Evolutionary conservation across 176 grass and related monocot genomes (phyloP).

Genomic region (Bromus sterilis): DNA sequence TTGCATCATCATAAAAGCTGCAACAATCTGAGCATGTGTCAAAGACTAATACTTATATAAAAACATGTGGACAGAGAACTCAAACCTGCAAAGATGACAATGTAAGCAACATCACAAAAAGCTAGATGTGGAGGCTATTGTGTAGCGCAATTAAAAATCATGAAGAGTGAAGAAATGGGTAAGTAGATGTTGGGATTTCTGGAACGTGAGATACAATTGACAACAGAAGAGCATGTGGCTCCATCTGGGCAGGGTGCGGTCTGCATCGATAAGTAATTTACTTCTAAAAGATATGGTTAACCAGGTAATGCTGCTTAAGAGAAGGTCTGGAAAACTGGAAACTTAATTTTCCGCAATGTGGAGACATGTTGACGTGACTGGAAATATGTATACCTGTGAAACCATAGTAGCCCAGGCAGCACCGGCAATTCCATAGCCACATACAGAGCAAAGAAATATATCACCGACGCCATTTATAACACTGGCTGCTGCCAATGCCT

Average conservation of each 20-base stretch:
- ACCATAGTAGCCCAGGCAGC: conserved; percentile 99
- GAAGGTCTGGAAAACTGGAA: not conserved
- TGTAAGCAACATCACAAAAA: conserved; percentile 14
- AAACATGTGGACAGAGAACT: not conserved
- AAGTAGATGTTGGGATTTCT: not conserved
- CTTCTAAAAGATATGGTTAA: not conserved
- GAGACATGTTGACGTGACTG: not conserved
- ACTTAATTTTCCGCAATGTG: not conserved
- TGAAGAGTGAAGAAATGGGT: not conserved
- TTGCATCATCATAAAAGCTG: conserved; percentile 90
- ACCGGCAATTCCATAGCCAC: conserved; percentile 85
- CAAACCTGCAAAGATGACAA: not conserved
- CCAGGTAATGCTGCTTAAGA: not conserved
- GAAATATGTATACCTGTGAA: conserved; percentile 63
- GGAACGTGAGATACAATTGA: not conserved
- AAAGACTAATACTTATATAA: conserved; percentile 9
- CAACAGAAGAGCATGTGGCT: not conserved
- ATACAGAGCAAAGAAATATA: conserved; percentile 80
- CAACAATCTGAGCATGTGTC: conserved; percentile 59
- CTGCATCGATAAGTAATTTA: not conserved
- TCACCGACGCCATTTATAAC: conserved; percentile 73
- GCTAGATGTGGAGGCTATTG: not conserved
- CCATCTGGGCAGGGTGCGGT: not conserved
- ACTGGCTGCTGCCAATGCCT: conserved; percentile 77
- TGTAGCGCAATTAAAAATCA: not conserved